Percentiles rank a stretch among this genome's conserved stretches.
phyloP scores from a whole-genome alignment of 768 basidiomycete species.

The Solioccasus polychromus region DNA sequence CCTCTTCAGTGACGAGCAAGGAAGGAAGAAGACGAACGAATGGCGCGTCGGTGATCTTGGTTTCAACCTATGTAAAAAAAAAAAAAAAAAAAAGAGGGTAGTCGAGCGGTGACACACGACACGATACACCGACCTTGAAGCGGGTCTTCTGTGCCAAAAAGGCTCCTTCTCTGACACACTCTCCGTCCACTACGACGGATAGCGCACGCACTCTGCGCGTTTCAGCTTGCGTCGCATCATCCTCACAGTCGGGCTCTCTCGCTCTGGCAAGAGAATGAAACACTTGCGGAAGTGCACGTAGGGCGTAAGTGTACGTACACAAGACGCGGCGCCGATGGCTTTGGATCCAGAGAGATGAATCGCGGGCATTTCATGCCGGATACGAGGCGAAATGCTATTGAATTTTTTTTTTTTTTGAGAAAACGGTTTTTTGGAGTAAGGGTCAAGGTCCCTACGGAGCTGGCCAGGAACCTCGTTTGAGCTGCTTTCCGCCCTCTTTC shows the following conservation, averaged over 20 bases:
- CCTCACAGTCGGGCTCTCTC: conserved; percentile 49
- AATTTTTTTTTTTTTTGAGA: background rate
- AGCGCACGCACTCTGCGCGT: conserved; percentile 39
- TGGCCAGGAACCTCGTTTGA: background rate
- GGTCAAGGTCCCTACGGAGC: conserved; percentile 1
- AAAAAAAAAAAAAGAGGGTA: no score
- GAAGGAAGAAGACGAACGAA: conserved; percentile 10
- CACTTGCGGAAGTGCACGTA: background rate
- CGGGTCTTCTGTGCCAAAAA: conserved; percentile 15
- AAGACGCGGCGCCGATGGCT: conserved; percentile 34
- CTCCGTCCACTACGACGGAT: conserved; percentile 39
- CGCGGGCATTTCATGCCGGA: conserved; percentile 34
- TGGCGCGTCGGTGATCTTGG: conserved; percentile 7
- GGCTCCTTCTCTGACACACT: conserved; percentile 20
- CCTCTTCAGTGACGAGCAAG: conserved; percentile 25
- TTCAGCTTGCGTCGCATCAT: conserved; percentile 41
- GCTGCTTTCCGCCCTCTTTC: conserved; percentile 1
- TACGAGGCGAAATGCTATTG: conserved; percentile 48
- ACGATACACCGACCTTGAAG: conserved; percentile 15
- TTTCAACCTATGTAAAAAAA: background rate
- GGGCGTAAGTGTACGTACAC: conserved; percentile 31
- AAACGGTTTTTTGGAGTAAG: background rate
- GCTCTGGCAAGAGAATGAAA: conserved; percentile 32
- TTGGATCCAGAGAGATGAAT: conserved; percentile 43
- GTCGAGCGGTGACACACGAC: background rate